These are phyloP conservation scores for Malus domestica DNA, from an alignment of 306 rosid species.

Conservation along the genomic window DNA sequence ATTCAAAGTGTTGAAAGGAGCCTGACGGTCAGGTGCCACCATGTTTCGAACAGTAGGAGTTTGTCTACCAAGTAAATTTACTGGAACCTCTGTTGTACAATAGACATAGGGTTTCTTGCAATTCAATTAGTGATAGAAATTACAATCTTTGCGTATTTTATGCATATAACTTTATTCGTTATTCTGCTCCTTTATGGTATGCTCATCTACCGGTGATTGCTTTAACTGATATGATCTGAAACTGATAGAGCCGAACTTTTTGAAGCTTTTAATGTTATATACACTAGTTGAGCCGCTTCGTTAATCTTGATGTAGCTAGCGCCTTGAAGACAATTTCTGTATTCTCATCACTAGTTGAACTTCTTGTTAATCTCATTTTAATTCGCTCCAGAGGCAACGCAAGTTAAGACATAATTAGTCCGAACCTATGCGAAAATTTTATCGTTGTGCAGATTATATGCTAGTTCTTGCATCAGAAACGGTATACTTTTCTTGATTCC, in stretches of 20 bases:
- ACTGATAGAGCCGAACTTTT: neutral
- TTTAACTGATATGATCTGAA: neutral
- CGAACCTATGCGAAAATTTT: neutral
- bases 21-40: neutral
- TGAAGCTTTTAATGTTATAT: neutral
- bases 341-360: neutral
- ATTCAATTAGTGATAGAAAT: neutral
- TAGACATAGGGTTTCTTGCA: neutral
- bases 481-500: neutral
- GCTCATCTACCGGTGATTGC: neutral
- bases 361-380: neutral
- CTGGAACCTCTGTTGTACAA: neutral
- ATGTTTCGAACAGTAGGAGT: neutral
- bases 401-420: neutral
- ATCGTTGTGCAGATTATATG: neutral
- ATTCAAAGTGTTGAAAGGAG: neutral
- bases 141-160: neutral
- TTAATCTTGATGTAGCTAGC: neutral
- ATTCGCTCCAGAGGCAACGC: neutral
- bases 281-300: neutral
- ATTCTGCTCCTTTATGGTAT: neutral
- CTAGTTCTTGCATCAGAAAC: neutral
- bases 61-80: neutral
- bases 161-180: neutral
- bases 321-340: neutral